Evolutionary conservation across 129 eudicot species (phyloP).

Genomic region (Glebionis coronaria): DNA sequence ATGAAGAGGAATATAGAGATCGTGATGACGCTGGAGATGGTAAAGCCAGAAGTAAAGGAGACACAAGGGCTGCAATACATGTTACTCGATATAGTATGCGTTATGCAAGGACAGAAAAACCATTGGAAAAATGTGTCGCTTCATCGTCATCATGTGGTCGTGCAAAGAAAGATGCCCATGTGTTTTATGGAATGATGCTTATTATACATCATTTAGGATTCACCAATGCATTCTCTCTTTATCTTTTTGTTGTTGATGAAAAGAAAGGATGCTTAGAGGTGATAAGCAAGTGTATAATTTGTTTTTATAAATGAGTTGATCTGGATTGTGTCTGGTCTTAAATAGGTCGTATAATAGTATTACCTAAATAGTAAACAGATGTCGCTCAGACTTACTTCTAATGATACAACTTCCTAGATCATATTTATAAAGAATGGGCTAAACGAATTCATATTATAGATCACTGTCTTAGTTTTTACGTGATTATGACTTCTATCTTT

Average conservation of each 20-base stretch:
- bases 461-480: too few relatives aligned
- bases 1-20: slow-evolving; percentile 80
- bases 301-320: neutral
- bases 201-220: too few relatives aligned
- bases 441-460: too few relatives aligned
- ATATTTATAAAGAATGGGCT: too few relatives aligned
- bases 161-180: slow-evolving; percentile 41
- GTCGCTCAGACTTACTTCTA: too few relatives aligned
- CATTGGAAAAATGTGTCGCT: slow-evolving; percentile 72
- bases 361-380: too few relatives aligned
- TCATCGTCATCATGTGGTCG: slow-evolving; percentile 31
- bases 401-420: too few relatives aligned
- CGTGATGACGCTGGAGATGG: too few relatives aligned
- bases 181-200: slow-evolving; percentile 85
- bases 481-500: too few relatives aligned
- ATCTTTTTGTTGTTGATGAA: neutral
- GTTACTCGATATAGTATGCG: slow-evolving; percentile 49
- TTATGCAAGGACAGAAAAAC: slow-evolving; percentile 59
- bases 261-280: neutral
- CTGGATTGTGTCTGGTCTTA: neutral
- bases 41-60: slow-evolving; percentile 94
- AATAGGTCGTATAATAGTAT: neutral
- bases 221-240: slow-evolving; percentile 29
- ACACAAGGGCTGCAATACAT: slow-evolving; percentile 52
- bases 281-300: too few relatives aligned